phyloP scores from a whole-genome alignment of 2,329 filamentous ascomycete species.

The Colletotrichum scovillei region DNA sequence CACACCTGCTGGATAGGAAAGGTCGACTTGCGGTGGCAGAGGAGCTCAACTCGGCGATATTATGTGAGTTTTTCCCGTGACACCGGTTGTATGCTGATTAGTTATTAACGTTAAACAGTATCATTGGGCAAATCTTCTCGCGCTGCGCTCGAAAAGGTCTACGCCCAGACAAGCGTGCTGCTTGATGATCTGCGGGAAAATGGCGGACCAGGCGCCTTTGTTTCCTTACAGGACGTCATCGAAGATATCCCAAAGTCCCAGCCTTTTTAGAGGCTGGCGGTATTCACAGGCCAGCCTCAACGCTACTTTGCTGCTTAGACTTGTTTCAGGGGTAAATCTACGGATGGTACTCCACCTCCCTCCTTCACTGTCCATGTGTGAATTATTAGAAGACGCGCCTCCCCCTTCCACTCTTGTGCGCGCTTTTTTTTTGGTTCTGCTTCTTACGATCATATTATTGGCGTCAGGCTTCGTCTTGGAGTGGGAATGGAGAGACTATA shows the following conservation, averaged over 20 bases:
- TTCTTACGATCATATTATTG: slow-evolving; percentile 26
- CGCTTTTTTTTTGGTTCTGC: neutral
- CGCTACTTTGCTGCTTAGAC: neutral
- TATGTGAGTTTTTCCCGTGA: slow-evolving; percentile 69
- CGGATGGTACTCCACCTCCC: slow-evolving; percentile 23
- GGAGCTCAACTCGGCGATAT: slow-evolving; percentile 91
- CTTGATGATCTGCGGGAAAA: slow-evolving; percentile 85
- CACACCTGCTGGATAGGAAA: slow-evolving; percentile 79
- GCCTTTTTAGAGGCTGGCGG: slow-evolving; percentile 14
- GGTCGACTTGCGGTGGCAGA: slow-evolving; percentile 86
- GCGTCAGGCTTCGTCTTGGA: slow-evolving; percentile 32
- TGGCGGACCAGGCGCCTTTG: slow-evolving; percentile 84
- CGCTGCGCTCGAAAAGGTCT: slow-evolving; percentile 85
- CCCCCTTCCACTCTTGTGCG: neutral
- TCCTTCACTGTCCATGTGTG: neutral
- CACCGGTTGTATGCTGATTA: neutral
- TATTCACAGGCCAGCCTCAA: neutral
- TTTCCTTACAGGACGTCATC: slow-evolving; percentile 69
- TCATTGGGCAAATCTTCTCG: slow-evolving; percentile 90
- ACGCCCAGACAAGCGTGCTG: slow-evolving; percentile 86
- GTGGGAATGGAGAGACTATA: slow-evolving; percentile 15
- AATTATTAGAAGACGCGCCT: slow-evolving; percentile 22
- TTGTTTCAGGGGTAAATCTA: neutral
- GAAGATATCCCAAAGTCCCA: slow-evolving; percentile 56
- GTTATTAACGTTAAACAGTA: slow-evolving; percentile 60